Percentiles rank a stretch among this genome's conserved stretches.
Evolutionary conservation across 1,139 yeast genomes (phyloP).

Genomic region (Kodamaea suecica): DNA sequence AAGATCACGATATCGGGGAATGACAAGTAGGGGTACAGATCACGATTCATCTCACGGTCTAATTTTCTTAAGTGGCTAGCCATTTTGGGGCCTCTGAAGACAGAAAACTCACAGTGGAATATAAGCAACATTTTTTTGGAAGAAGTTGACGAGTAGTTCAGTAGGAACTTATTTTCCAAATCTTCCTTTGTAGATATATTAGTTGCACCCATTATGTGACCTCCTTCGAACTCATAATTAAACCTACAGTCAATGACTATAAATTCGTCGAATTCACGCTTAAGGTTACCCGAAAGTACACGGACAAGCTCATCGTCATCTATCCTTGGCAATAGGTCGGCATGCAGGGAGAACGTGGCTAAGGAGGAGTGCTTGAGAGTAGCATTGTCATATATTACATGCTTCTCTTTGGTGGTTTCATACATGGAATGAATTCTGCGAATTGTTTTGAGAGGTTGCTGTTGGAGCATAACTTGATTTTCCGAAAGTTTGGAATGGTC

Average conservation of each 20-base stretch:
- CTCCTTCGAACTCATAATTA: slow-evolving; percentile 88
- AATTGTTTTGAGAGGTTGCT: slow-evolving; percentile 26
- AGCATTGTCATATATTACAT: slow-evolving; percentile 4
- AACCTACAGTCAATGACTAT: slow-evolving; percentile 84
- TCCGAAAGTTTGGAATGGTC: too few species aligned
- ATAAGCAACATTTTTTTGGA: slow-evolving; percentile 50
- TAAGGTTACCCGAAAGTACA: slow-evolving; percentile 57
- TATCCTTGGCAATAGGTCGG: slow-evolving; percentile 76
- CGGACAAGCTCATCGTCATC: slow-evolving; percentile 59
- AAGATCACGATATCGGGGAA: slow-evolving; percentile 87
- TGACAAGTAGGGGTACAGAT: slow-evolving; percentile 71
- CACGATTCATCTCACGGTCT: slow-evolving; percentile 72
- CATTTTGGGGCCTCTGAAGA: slow-evolving; percentile 90
- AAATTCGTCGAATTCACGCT: slow-evolving; percentile 55
- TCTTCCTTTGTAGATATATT: slow-evolving; percentile 72
- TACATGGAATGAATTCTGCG: slow-evolving; percentile 69
- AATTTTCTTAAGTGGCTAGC: slow-evolving; percentile 81
- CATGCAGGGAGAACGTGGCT: slow-evolving; percentile 45
- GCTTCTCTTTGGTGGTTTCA: slow-evolving; percentile 43
- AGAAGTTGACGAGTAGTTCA: slow-evolving; percentile 10
- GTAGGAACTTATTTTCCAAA: slow-evolving; percentile 51
- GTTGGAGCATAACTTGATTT: too few species aligned
- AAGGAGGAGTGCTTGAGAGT: slow-evolving; percentile 27
- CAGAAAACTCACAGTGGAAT: slow-evolving; percentile 92
- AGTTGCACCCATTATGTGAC: slow-evolving; percentile 82